phyloP scores from a whole-genome alignment of 2,329 filamentous ascomycete species.

The Colletotrichum navitas region DNA sequence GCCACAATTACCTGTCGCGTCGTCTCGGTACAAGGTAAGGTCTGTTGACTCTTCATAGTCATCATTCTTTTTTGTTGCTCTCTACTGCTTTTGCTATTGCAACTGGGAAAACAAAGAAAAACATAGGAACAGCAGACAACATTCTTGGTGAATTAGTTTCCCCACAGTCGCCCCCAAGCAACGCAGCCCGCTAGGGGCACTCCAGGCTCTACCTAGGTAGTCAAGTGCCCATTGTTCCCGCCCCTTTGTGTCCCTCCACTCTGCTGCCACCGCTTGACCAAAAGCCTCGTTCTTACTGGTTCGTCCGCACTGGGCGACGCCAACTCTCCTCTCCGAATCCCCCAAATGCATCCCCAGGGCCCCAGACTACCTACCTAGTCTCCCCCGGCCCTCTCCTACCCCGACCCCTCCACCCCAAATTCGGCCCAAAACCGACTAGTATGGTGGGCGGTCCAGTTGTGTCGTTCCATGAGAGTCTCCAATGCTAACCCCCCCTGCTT shows the following conservation, averaged over 20 bases:
- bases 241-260: slow-evolving; percentile 22
- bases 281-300: slow-evolving; percentile 40
- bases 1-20: slow-evolving; percentile 12
- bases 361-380: slow-evolving; percentile 22
- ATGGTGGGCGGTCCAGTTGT: slow-evolving; percentile 29
- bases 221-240: slow-evolving; percentile 20
- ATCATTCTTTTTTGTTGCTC: not conserved
- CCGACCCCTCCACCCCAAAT: slow-evolving; percentile 24
- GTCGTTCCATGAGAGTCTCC: slow-evolving; percentile 26
- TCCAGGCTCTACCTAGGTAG: not conserved
- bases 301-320: slow-evolving; percentile 29
- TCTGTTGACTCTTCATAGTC: too few relatives aligned
- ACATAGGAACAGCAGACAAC: not conserved
- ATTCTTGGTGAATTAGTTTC: not conserved
- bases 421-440: slow-evolving; percentile 40
- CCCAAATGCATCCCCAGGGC: slow-evolving; percentile 16
- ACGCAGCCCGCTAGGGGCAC: not conserved
- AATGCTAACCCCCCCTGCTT: slow-evolving; percentile 40
- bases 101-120: slow-evolving; percentile 1
- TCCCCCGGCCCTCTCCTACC: slow-evolving; percentile 4
- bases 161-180: slow-evolving; percentile 8
- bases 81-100: not conserved
- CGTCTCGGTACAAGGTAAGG: not conserved
- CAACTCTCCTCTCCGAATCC: slow-evolving; percentile 15
- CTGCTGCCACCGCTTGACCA: slow-evolving; percentile 31